Evolutionary conservation across 1,284 basidiomycete species (phyloP).

Genomic region (Moesziomyces sp.): DNA sequence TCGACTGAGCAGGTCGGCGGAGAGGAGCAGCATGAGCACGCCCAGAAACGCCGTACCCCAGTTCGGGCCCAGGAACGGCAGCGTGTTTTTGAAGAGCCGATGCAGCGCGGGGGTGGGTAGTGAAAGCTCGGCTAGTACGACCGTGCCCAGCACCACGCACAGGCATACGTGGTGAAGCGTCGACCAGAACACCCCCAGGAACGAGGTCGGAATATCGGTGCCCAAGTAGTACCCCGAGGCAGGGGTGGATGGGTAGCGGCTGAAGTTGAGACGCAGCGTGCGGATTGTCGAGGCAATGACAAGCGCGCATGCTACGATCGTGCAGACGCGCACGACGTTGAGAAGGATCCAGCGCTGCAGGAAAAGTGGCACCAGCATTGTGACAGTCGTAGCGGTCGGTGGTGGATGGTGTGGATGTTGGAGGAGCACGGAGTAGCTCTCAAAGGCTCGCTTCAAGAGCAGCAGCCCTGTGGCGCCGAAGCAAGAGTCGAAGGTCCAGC

Average conservation of each 20-base stretch:
- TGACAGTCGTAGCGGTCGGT: background rate
- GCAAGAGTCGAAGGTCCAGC: background rate
- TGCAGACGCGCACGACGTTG: constrained; percentile 41
- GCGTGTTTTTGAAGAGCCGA: constrained; percentile 38
- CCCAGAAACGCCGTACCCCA: constrained; percentile 52
- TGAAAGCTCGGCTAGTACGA: constrained; percentile 47
- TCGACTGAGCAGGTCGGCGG: constrained; percentile 25
- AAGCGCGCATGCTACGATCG: constrained; percentile 36
- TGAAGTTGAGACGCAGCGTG: constrained; percentile 24
- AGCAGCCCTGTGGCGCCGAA: too few species aligned
- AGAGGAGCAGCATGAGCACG: constrained; percentile 39
- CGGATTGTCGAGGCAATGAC: constrained; percentile 32
- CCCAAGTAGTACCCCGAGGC: constrained; percentile 22
- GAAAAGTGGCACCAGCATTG: constrained; percentile 39
- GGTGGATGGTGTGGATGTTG: background rate
- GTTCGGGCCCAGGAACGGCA: constrained; percentile 50
- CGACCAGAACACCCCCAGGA: constrained; percentile 56
- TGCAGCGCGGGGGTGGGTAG: constrained; percentile 32
- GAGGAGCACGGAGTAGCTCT: background rate
- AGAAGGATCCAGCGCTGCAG: constrained; percentile 45
- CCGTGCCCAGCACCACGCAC: constrained; percentile 21
- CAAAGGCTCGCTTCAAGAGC: too few species aligned
- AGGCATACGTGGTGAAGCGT: constrained; percentile 46
- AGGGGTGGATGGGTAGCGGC: constrained; percentile 11
- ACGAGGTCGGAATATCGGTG: constrained; percentile 53